These are phyloP conservation scores for Fraxinus albicans DNA, from an alignment of 305 asterid genomes.

Conservation along the genomic window DNA sequence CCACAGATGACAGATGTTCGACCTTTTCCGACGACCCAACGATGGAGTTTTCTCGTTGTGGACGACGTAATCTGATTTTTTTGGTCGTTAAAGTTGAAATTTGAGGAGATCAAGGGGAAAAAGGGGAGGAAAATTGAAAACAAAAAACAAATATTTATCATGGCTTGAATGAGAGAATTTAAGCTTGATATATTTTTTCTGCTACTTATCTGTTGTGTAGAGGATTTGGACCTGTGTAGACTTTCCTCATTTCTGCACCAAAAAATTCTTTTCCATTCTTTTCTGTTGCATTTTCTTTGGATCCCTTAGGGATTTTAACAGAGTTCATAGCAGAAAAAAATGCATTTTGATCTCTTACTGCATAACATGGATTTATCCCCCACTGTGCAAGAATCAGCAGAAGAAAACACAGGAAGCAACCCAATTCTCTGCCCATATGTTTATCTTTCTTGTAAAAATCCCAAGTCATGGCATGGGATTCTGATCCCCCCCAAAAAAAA, in stretches of 20 bases:
- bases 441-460: conserved; percentile 25
- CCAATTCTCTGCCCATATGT: conserved; percentile 36
- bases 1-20: not conserved
- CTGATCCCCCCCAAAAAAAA: not conserved
- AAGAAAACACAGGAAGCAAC: conserved; percentile 35
- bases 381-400: conserved; percentile 41
- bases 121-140: not conserved
- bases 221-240: conserved; percentile 86
- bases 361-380: conserved; percentile 41
- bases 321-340: conserved; percentile 20
- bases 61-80: not conserved
- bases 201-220: conserved; percentile 83
- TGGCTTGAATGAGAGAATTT: conserved; percentile 38
- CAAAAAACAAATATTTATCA: conserved; percentile 5
- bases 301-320: conserved; percentile 19
- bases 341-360: conserved; percentile 32
- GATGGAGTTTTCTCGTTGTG: not conserved
- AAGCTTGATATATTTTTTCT: not conserved
- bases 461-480: conserved; percentile 36
- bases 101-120: not conserved
- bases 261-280: conserved; percentile 37
- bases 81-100: not conserved
- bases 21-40: not conserved
- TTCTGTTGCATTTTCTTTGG: conserved; percentile 20
- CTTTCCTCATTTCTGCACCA: conserved; percentile 72